Base-by-base conservation (phyloP, 116 monocot genomes). In the Zostera marina region DNA sequence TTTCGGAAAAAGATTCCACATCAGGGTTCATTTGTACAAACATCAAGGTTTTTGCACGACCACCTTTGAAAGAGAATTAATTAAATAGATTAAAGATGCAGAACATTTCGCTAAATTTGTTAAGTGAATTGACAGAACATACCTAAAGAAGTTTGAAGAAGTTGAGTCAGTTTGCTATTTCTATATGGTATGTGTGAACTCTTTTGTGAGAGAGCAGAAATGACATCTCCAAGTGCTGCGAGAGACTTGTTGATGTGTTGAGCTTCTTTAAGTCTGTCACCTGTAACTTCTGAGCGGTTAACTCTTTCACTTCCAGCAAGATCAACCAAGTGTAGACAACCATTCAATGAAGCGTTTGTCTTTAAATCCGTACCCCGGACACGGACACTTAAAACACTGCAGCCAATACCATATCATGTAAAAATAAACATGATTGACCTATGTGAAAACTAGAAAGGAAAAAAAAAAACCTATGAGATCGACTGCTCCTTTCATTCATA, bases 131-230 rank as follows among this genome's bases (percentile, higher is more conserved):
- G 20, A 53, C 22, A 42, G 5, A 13, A 56, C 22, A 52, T 81
- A 79, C 94, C 94, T 59, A 94, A 69, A 22, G 94, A 94, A 68
- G 76, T 85, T 65, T 94, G 94, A 64, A 94, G 82, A 47, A 94
- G 69, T 81, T 94, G 94, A 43, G 94, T 94, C 24, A 94, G 80
- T 71, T 88, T 94, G 80, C 94, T 94, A 20, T 94, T 94, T 69
- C 94, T 66, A 15, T 94, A 94, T 42, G 94, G 94, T 26, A 94
- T 75, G 75, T 93, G 93, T 69, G 61, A 23, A 53, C 53, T 94
- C 41, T 81, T 94, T 32, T 94, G 88, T 21, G 88, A 70, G 5
- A 94, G 62, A 60, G 94, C 74, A 76, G 71, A 88, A 48, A 94
- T 88, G 17, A 94, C 94, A 70, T 88, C 94, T 22, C 88, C 82